Conservation (phyloP, 2,329 filamentous ascomycete species). For the Calonectria pseudoturangicola region DNA sequence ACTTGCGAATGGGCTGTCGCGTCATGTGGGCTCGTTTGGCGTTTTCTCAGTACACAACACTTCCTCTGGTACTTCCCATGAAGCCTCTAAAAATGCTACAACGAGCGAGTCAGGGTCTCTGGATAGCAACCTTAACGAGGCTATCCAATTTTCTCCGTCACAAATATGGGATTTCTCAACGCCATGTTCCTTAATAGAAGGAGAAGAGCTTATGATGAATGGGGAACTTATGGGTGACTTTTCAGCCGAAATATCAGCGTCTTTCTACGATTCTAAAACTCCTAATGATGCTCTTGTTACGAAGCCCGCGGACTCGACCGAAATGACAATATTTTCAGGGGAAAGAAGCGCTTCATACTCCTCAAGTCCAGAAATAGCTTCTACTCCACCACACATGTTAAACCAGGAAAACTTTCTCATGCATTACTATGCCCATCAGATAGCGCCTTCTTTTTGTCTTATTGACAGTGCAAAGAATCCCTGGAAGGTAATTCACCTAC, state of each 20-base stretch:
- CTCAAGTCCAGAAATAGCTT: not conserved
- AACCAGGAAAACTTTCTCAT: slow-evolving; percentile 50
- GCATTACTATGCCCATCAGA: slow-evolving; percentile 48
- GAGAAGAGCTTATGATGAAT: not conserved
- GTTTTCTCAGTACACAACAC: not conserved
- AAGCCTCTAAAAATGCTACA: not conserved
- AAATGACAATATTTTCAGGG: not conserved
- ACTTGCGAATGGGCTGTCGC: not conserved
- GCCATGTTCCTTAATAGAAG: not conserved
- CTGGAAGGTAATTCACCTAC: slow-evolving; percentile 54
- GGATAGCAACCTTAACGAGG: not conserved
- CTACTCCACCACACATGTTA: not conserved
- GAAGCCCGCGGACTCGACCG: too few relatives aligned
- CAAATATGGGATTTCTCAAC: slow-evolving; percentile 7
- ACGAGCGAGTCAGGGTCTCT: not conserved
- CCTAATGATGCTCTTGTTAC: not conserved
- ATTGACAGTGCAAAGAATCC: slow-evolving; percentile 53
- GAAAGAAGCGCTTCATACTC: not conserved
- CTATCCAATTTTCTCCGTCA: not conserved
- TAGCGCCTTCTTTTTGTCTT: slow-evolving; percentile 52
- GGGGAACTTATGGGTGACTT: not conserved
- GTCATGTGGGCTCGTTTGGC: not conserved
- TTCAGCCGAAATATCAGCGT: not conserved
- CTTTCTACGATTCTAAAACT: not conserved
- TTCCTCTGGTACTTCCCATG: not conserved